Base-by-base conservation (phyloP, 352 stramenopile genomes). In the Plasmopara muralis region DNA sequence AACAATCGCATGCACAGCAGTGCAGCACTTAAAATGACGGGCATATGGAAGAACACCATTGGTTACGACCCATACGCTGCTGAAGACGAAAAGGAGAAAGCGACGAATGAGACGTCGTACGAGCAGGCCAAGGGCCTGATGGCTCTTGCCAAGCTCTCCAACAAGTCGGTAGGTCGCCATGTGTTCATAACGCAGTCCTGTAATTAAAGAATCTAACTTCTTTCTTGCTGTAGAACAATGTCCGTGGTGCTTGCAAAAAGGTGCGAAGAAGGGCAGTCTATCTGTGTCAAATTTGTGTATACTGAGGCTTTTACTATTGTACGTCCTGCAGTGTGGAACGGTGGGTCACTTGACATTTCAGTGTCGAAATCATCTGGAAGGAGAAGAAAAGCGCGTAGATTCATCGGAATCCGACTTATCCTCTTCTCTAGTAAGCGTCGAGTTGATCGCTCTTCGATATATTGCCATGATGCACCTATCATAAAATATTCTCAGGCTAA, bases 31-130 rank as follows among this genome's bases (percentile, higher is more conserved):
- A 93, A 97, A 77, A 98, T 97, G 72, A 97, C 80, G 39, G 92
- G 89, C 20, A 98, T 98, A 39, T 98, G 94, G 95, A 96, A 85
- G 53, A 94, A 98, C 55, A 98, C 94, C 3, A 98, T 98, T 64
- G 93, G 93, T 44, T 96, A 98, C 50, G 93, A 98, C 72, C 93
- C 93, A 13, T 97, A 98, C 57, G 92, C 93, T 2, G 76, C 74
- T 37, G 67, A 78, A 30, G 58, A 77, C 42, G 72, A 85, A 43
- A 71, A 83, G 44, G 64, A 78, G 14, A 38, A 30, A 20, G 70
- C 72, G 31, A 66, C 93, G 33, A 77, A 70, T 2, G 79, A 88
- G 40, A 73, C 83, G 29, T 74, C 83, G 35, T 81, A 83, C 47
- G 87, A 97, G 67, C 93, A 97, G 55, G 84, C 89, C 13, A 83